These are phyloP conservation scores for Vigna nakashimae DNA, from an alignment of 306 rosid genomes.

Conservation along the genomic window DNA sequence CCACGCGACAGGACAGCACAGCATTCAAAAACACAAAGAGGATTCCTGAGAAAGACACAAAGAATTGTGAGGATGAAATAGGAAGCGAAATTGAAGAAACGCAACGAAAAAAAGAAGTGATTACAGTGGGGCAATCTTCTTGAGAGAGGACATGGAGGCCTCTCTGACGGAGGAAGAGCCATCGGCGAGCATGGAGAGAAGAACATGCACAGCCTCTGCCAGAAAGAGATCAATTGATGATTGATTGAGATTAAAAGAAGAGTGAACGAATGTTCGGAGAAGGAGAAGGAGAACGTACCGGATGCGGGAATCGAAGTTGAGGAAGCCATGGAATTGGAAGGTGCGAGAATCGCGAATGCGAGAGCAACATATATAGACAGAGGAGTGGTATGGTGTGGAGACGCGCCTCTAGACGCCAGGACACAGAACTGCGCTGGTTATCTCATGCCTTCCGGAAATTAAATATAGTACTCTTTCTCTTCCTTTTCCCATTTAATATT, in stretches of 20 bases:
- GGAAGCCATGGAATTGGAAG: constrained; percentile 74
- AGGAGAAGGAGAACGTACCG: constrained; percentile 49
- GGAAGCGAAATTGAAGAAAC: constrained; percentile 13
- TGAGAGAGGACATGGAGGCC: no score
- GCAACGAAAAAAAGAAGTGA: neutral
- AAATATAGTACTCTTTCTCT: no score
- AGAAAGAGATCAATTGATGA: no score
- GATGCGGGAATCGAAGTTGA: constrained; percentile 73
- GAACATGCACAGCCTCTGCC: no score
- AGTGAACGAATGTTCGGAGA: neutral
- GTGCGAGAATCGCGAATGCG: neutral
- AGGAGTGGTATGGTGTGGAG: neutral
- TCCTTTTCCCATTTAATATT: neutral
- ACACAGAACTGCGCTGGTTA: constrained; percentile 41
- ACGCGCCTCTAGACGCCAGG: constrained; percentile 5
- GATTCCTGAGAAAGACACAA: constrained; percentile 57
- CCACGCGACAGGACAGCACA: constrained; percentile 85
- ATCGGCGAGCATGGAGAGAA: no score
- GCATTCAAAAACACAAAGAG: constrained; percentile 84
- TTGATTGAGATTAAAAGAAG: no score
- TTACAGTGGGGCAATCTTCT: no score
- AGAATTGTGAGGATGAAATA: neutral
- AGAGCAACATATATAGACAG: constrained; percentile 11
- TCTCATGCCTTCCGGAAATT: neutral
- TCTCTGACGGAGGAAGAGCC: no score